phyloP scores from a whole-genome alignment of 2,329 filamentous ascomycete species.

The Ciborinia camelliae region DNA sequence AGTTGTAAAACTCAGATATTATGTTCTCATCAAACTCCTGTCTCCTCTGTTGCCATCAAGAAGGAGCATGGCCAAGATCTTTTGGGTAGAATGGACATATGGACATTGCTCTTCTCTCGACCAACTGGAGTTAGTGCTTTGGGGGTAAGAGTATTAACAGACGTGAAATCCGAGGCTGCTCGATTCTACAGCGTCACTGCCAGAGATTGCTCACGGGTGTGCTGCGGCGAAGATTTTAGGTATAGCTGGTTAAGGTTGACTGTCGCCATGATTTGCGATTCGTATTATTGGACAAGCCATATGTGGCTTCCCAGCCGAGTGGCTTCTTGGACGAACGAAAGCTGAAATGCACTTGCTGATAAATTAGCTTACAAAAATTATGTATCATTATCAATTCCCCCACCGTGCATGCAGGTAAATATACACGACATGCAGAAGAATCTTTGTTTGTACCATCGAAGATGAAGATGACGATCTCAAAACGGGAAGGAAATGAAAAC shows the following conservation, averaged over 20 bases:
- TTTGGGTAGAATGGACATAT: background rate
- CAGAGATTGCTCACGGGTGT: background rate
- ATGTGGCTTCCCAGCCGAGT: background rate
- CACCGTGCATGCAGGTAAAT: background rate
- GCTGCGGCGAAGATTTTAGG: background rate
- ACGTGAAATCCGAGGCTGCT: background rate
- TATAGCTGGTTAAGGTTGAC: too few relatives aligned
- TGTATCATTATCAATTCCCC: background rate
- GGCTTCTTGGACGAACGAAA: background rate
- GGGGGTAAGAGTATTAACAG: background rate
- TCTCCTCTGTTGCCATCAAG: background rate
- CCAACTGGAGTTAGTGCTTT: background rate
- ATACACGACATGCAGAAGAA: background rate
- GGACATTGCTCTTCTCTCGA: background rate
- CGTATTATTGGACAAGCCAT: background rate
- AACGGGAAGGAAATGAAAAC: background rate
- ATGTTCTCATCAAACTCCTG: background rate
- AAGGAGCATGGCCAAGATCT: background rate
- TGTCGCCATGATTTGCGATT: background rate
- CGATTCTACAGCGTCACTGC: background rate
- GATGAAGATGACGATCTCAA: background rate
- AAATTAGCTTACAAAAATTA: constrained; percentile 5
- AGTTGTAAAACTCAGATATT: background rate
- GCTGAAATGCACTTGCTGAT: constrained; percentile 6
- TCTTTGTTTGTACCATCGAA: background rate